Evolutionary conservation across 2,329 filamentous ascomycete species (phyloP).

Genomic region (Paraphoma sp.): DNA sequence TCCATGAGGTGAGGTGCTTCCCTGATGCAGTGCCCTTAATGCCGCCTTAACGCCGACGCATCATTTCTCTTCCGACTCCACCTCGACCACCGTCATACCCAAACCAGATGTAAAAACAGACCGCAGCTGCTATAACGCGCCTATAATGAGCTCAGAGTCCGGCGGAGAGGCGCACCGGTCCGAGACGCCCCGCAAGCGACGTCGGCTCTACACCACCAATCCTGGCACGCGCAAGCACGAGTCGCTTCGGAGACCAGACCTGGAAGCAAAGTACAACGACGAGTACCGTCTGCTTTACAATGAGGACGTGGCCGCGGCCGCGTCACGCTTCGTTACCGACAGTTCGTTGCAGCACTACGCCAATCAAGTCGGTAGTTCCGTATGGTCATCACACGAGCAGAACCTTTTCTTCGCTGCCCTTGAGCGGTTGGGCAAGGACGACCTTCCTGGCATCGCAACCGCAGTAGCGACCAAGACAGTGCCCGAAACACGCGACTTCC

Average conservation of each 20-base stretch:
- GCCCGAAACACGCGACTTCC: constrained; percentile 74
- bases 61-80: constrained; percentile 3
- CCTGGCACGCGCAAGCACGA: constrained; percentile 10
- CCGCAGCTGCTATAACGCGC: not conserved
- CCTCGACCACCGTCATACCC: not conserved
- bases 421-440: constrained; percentile 67
- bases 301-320: constrained; percentile 27
- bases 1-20: constrained; percentile 11
- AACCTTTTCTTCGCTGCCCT: constrained; percentile 71
- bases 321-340: constrained; percentile 19
- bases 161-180: constrained; percentile 10
- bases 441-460: constrained; percentile 67
- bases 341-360: constrained; percentile 24
- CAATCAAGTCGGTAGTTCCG: constrained; percentile 71
- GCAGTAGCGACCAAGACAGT: constrained; percentile 74
- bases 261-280: constrained; percentile 55
- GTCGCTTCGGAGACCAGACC: constrained; percentile 22
- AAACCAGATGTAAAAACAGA: not conserved
- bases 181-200: constrained; percentile 31
- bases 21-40: not conserved
- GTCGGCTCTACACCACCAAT: constrained; percentile 20
- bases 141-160: constrained; percentile 6
- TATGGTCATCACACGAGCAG: constrained; percentile 78
- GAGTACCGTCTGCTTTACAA: constrained; percentile 48
- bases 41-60: constrained; percentile 11